phyloP scores from a whole-genome alignment of 345 rosid genomes.

The Heritiera fomes region DNA sequence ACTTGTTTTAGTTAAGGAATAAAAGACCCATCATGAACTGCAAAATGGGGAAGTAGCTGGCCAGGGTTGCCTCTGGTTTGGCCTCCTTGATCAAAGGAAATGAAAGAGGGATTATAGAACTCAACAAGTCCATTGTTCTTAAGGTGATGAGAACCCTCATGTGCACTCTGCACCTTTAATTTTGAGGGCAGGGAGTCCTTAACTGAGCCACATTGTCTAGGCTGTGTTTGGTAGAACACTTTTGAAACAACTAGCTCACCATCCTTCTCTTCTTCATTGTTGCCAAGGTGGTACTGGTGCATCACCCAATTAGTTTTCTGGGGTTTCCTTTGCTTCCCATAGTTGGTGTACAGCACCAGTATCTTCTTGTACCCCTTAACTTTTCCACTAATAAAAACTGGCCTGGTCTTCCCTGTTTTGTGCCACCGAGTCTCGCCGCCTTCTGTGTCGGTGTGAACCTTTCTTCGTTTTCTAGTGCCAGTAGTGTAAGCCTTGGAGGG shows the following conservation, averaged over 20 bases:
- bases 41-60: slow-evolving; percentile 59
- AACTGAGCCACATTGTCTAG: slow-evolving; percentile 73
- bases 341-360: slow-evolving; percentile 92
- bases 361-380: slow-evolving; percentile 89
- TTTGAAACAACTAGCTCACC: slow-evolving; percentile 96
- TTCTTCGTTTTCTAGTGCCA: slow-evolving; percentile 89
- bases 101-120: slow-evolving; percentile 56
- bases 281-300: slow-evolving; percentile 97
- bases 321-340: slow-evolving; percentile 90
- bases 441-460: slow-evolving; percentile 75
- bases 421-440: slow-evolving; percentile 98
- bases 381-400: slow-evolving; percentile 58
- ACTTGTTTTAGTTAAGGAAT: slow-evolving; percentile 43
- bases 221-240: slow-evolving; percentile 96
- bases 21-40: slow-evolving; percentile 63
- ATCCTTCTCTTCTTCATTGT: slow-evolving; percentile 86
- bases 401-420: slow-evolving; percentile 94
- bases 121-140: slow-evolving; percentile 43
- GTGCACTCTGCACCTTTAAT: slow-evolving; percentile 38
- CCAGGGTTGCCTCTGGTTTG: slow-evolving; percentile 48
- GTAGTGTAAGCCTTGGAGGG: slow-evolving; percentile 98
- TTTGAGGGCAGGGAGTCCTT: slow-evolving; percentile 41
- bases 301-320: slow-evolving; percentile 98
- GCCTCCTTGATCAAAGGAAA: slow-evolving; percentile 68
- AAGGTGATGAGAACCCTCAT: slow-evolving; percentile 27